These are phyloP conservation scores for Salix udensis DNA, from an alignment of 345 rosid genomes.

Conservation along the genomic window DNA sequence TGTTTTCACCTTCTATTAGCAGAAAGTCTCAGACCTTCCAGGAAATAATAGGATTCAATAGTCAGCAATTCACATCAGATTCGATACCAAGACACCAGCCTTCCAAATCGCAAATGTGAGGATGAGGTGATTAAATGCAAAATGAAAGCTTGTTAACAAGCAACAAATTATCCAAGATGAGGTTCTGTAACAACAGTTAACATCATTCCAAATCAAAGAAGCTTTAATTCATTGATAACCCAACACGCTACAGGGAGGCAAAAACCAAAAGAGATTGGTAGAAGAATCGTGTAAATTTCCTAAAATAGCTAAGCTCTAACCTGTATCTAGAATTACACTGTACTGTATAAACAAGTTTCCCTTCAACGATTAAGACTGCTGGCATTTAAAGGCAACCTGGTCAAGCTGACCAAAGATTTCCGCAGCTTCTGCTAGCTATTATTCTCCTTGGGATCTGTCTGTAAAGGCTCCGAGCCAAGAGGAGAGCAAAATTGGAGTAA, in stretches of 20 bases:
- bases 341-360: constrained; percentile 18
- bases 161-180: not conserved
- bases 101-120: not conserved
- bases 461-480: not conserved
- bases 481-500: constrained; percentile 30
- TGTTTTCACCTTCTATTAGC: not conserved
- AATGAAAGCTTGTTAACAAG: not conserved
- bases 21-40: not conserved
- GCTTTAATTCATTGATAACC: constrained; percentile 20
- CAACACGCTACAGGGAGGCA: constrained; percentile 3
- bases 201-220: not conserved
- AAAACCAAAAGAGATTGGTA: constrained; percentile 1
- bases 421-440: constrained; percentile 19
- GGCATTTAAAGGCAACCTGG: constrained; percentile 12
- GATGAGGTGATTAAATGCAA: not conserved
- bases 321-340: constrained; percentile 24
- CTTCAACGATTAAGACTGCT: constrained; percentile 9
- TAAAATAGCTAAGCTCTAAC: constrained; percentile 9
- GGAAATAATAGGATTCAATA: not conserved
- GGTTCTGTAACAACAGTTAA: not conserved
- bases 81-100: not conserved
- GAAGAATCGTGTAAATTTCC: constrained; percentile 24
- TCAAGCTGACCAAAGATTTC: constrained; percentile 16
- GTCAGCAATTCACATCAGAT: not conserved
- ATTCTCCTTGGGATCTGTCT: constrained; percentile 16